A percentile compares a stretch with the other conserved stretches of the same genome.
phyloP scores from a whole-genome alignment of 2,329 filamentous ascomycete genomes.

The Chaetomiaceae sp. region DNA sequence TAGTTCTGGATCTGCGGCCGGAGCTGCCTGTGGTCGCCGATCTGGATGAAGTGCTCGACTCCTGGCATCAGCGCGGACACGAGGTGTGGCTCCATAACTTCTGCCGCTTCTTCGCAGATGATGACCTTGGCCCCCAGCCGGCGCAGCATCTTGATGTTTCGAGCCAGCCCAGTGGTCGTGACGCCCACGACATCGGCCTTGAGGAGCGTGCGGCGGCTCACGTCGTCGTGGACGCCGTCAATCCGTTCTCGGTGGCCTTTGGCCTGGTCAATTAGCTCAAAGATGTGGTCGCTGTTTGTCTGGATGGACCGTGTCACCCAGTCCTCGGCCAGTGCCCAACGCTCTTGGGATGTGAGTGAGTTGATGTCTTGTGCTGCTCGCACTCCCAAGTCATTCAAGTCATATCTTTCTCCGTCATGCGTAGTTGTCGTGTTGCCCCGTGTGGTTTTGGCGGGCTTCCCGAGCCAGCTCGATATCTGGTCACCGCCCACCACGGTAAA shows the following conservation, averaged over 20 bases:
- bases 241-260: conserved; percentile 5
- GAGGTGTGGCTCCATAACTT: conserved; percentile 61
- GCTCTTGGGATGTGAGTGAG: not conserved
- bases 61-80: conserved; percentile 53
- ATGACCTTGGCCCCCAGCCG: conserved; percentile 51
- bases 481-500: conserved; percentile 7
- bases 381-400: not conserved
- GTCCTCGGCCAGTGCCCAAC: conserved; percentile 4
- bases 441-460: too few species aligned
- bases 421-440: too few species aligned
- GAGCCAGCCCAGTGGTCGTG: conserved; percentile 56
- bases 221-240: conserved; percentile 27
- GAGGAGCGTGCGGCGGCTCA: conserved; percentile 35
- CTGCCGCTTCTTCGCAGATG: conserved; percentile 64
- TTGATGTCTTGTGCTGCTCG: conserved; percentile 10
- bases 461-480: conserved; percentile 8
- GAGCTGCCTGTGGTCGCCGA: conserved; percentile 60
- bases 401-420: too few species aligned
- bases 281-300: not conserved
- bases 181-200: conserved; percentile 49
- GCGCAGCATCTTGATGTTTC: conserved; percentile 44
- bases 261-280: not conserved
- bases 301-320: conserved; percentile 16
- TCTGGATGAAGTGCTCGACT: conserved; percentile 58
- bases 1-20: conserved; percentile 54